These are phyloP conservation scores for Alloascoidea africana DNA, from an alignment of 805 yeast species.

Conservation along the genomic window DNA sequence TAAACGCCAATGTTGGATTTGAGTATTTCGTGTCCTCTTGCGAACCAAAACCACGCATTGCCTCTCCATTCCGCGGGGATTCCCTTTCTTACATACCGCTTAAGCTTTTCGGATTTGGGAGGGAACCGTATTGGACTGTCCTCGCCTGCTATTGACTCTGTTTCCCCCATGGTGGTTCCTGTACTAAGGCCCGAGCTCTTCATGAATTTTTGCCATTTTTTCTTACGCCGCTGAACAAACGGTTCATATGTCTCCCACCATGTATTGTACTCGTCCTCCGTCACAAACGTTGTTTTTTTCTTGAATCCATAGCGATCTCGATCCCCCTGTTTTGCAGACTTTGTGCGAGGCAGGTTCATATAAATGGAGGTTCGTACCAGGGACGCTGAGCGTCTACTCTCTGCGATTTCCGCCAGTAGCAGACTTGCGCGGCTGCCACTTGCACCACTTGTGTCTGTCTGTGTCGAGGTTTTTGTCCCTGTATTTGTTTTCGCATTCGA, in stretches of 20 bases:
- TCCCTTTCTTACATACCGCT: conserved; percentile 77
- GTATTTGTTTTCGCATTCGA: too few relatives aligned
- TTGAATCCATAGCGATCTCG: conserved; percentile 82
- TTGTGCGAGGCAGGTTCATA: too few relatives aligned
- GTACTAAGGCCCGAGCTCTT: conserved; percentile 46
- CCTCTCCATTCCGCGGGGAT: conserved; percentile 98
- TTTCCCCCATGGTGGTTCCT: too few relatives aligned
- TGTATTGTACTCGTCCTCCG: conserved; percentile 41
- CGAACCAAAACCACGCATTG: conserved; percentile 90
- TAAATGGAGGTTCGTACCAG: too few relatives aligned
- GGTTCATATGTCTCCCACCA: conserved; percentile 67
- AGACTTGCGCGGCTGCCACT: too few relatives aligned
- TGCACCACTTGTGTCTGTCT: too few relatives aligned
- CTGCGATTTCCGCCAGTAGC: too few relatives aligned
- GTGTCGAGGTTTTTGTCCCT: too few relatives aligned
- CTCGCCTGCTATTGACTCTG: too few relatives aligned
- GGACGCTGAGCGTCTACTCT: too few relatives aligned
- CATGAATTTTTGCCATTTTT: conserved; percentile 63
- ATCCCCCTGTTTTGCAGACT: too few relatives aligned
- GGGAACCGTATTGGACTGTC: conserved; percentile 19
- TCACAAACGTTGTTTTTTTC: conserved; percentile 39
- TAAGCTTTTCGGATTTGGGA: conserved; percentile 47
- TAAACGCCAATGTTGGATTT: conserved; percentile 58
- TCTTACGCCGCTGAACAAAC: conserved; percentile 47
- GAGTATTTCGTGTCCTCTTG: conserved; percentile 59